Evolutionary conservation across 2,329 filamentous ascomycete species (phyloP).

Genomic region (Curvularia eragrostidis): DNA sequence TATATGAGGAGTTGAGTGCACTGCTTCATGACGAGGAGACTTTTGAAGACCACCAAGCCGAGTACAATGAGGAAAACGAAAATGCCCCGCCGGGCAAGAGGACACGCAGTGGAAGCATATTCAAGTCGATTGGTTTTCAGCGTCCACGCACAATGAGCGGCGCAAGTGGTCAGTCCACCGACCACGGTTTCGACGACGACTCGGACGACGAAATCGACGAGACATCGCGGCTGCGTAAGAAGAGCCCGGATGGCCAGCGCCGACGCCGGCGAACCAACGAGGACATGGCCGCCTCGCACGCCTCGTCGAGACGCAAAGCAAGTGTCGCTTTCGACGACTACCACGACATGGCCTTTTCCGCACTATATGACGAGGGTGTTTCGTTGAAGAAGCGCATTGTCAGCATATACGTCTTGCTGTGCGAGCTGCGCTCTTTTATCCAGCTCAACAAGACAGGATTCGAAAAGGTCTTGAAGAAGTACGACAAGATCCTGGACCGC

Average conservation of each 20-base stretch:
- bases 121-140: slow-evolving; percentile 58
- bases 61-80: slow-evolving; percentile 46
- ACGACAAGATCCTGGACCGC: slow-evolving; percentile 92
- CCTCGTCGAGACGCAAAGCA: slow-evolving; percentile 65
- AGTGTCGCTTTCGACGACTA: slow-evolving; percentile 79
- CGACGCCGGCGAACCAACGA: slow-evolving; percentile 29
- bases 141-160: slow-evolving; percentile 54
- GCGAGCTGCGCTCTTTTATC: slow-evolving; percentile 93
- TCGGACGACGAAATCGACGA: slow-evolving; percentile 67
- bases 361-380: slow-evolving; percentile 73
- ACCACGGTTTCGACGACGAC: slow-evolving; percentile 48
- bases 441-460: slow-evolving; percentile 98
- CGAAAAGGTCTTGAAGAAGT: slow-evolving; percentile 96
- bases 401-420: slow-evolving; percentile 86
- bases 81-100: slow-evolving; percentile 49
- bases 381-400: slow-evolving; percentile 92
- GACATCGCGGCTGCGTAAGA: slow-evolving; percentile 51
- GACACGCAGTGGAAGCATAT: slow-evolving; percentile 59
- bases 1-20: slow-evolving; percentile 79
- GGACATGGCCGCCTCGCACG: slow-evolving; percentile 69
- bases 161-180: slow-evolving; percentile 51
- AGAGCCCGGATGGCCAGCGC: slow-evolving; percentile 46
- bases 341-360: slow-evolving; percentile 75
- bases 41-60: slow-evolving; percentile 65
- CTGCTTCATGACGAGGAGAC: slow-evolving; percentile 76